Conservation (phyloP, 352 stramenopile species). For the Elongisporangium undulatum region DNA sequence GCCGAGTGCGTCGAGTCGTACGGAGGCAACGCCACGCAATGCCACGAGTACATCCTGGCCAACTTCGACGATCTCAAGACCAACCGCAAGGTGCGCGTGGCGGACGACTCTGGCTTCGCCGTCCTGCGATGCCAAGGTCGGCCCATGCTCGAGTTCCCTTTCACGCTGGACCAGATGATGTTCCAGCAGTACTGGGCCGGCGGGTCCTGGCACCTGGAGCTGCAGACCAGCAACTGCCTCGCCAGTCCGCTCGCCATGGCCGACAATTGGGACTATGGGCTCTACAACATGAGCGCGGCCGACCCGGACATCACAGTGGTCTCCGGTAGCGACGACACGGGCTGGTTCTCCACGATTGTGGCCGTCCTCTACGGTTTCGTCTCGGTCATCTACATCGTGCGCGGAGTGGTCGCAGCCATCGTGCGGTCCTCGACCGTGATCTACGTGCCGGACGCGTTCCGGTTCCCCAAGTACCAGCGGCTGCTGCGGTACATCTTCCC, state of each 20-base stretch:
- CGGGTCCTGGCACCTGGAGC: constrained; percentile 10
- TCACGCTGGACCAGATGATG: constrained; percentile 15
- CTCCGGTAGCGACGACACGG: constrained; percentile 4
- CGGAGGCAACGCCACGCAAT: constrained; percentile 7
- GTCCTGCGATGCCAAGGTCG: constrained; percentile 11
- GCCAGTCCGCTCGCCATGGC: constrained; percentile 4
- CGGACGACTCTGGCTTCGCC: constrained; percentile 6
- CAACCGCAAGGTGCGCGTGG: constrained; percentile 5
- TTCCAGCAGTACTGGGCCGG: constrained; percentile 16
- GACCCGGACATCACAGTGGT: constrained; percentile 11
- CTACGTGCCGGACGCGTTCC: constrained; percentile 9
- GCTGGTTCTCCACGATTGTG: constrained; percentile 10
- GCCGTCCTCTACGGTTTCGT: constrained; percentile 14
- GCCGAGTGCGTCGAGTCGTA: constrained; percentile 5
- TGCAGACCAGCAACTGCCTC: constrained; percentile 18
- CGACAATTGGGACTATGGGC: constrained; percentile 2
- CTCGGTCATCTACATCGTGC: constrained; percentile 15
- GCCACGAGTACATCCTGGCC: constrained; percentile 16
- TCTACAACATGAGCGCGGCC: constrained; percentile 6
- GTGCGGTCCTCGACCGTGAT: neutral
- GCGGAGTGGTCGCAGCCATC: constrained; percentile 13
- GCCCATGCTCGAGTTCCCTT: constrained; percentile 7
- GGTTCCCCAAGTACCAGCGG: constrained; percentile 10
- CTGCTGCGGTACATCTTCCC: constrained; percentile 39
- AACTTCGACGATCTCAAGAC: constrained; percentile 13